Conservation (phyloP, 345 rosid species). For the Populus nigra region DNA sequence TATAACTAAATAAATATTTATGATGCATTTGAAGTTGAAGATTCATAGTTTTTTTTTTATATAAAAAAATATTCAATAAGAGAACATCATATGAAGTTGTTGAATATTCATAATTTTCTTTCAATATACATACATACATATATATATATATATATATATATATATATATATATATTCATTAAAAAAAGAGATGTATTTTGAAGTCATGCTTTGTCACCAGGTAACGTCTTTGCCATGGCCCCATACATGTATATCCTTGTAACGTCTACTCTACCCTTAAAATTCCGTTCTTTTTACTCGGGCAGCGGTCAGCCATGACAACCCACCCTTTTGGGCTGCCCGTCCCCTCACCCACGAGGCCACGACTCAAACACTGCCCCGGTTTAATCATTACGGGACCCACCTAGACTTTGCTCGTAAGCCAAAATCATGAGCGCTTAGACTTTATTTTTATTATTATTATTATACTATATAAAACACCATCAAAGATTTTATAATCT, state of each 20-base stretch:
- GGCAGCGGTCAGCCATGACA: conserved; percentile 44
- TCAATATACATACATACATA: too few relatives aligned
- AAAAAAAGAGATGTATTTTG: conserved; percentile 1
- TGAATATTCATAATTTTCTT: too few relatives aligned
- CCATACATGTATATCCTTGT: neutral
- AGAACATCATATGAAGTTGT: too few relatives aligned
- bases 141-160: neutral
- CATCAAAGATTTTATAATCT: conserved; percentile 7
- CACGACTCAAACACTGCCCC: conserved; percentile 35
- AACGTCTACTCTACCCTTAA: conserved; percentile 40
- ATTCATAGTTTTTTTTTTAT: too few relatives aligned
- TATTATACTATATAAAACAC: neutral
- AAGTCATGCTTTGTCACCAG: conserved; percentile 48
- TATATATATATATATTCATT: neutral
- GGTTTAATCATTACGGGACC: conserved; percentile 51
- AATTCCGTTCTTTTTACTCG: conserved; percentile 13
- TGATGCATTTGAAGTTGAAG: neutral
- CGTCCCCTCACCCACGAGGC: conserved; percentile 23
- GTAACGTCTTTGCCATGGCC: conserved; percentile 24
- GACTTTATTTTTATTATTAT: conserved; percentile 22
- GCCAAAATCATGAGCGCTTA: conserved; percentile 55
- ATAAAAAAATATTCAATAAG: neutral
- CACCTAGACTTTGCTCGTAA: conserved; percentile 56
- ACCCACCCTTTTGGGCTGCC: conserved; percentile 33
- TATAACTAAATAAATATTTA: neutral